A percentile compares a stretch with the other conserved stretches of the same genome.
These are phyloP conservation scores for Saturnispora ahearnii DNA, from an alignment of 805 yeast genomes.

Conservation along the genomic window DNA sequence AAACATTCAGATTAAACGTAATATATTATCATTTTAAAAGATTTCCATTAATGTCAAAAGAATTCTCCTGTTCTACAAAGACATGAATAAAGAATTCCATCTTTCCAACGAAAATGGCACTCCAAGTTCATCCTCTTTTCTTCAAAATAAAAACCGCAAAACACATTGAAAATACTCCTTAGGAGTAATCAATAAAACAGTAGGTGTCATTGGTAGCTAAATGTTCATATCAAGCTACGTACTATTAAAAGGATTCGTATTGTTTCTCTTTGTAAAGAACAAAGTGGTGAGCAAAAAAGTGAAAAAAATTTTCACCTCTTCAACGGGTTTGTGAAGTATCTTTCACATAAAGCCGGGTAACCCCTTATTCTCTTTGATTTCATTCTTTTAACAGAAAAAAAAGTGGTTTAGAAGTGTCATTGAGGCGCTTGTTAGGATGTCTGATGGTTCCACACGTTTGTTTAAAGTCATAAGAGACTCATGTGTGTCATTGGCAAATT, in stretches of 20 bases:
- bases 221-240: background rate
- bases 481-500: constrained; percentile 37
- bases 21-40: background rate
- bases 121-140: too few relatives aligned
- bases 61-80: background rate
- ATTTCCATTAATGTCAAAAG: background rate
- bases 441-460: constrained; percentile 10
- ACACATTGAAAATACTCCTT: too few relatives aligned
- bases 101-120: background rate
- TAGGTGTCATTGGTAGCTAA: background rate
- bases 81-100: background rate
- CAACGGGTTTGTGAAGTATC: too few relatives aligned
- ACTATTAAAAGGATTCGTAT: background rate
- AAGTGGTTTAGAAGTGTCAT: background rate
- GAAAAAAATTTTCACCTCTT: background rate
- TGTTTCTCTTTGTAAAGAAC: background rate
- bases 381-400: background rate
- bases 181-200: too few relatives aligned
- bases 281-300: background rate
- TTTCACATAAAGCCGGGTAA: constrained; percentile 4
- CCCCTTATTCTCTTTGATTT: background rate
- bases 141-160: too few relatives aligned
- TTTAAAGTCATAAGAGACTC: constrained; percentile 28
- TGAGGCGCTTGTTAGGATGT: background rate
- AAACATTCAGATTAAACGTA: background rate